phyloP scores from a whole-genome alignment of 1,139 yeast species.

The Yamadazyma mexicana region DNA sequence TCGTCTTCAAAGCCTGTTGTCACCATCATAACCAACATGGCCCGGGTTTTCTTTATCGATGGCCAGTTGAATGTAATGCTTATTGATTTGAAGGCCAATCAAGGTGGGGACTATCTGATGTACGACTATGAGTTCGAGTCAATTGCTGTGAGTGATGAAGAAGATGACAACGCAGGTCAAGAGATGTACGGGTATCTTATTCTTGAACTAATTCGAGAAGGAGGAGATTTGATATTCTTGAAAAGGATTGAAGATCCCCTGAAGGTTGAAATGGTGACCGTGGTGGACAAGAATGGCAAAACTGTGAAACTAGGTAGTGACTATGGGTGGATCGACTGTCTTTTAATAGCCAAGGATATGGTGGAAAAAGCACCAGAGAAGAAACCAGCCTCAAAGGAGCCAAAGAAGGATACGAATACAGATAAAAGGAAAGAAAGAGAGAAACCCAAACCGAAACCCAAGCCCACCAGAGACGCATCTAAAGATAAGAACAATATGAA shows the following conservation, averaged over 20 bases:
- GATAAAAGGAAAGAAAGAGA: slow-evolving; percentile 2
- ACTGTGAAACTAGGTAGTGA: slow-evolving; percentile 36
- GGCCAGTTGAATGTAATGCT: slow-evolving; percentile 37
- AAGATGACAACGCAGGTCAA: slow-evolving; percentile 19
- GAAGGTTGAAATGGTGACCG: slow-evolving; percentile 33
- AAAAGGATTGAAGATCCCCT: slow-evolving; percentile 34
- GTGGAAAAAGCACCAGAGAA: slow-evolving; percentile 20
- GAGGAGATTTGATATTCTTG: slow-evolving; percentile 61
- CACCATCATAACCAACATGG: slow-evolving; percentile 50
- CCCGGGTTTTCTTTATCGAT: slow-evolving; percentile 46
- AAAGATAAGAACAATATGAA: not conserved
- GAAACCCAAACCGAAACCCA: not conserved
- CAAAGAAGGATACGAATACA: not conserved
- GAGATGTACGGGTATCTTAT: slow-evolving; percentile 60
- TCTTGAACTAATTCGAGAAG: slow-evolving; percentile 56
- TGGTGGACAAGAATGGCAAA: slow-evolving; percentile 35
- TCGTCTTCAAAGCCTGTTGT: slow-evolving; percentile 38
- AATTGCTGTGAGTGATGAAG: slow-evolving; percentile 43
- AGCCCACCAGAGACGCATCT: not conserved
- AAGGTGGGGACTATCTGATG: slow-evolving; percentile 68
- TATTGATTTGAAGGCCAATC: slow-evolving; percentile 48
- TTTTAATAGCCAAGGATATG: slow-evolving; percentile 44
- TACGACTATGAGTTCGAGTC: slow-evolving; percentile 71
- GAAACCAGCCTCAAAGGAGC: not conserved
- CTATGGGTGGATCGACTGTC: slow-evolving; percentile 50